Percentiles rank a stretch among this genome's conserved stretches.
Evolutionary conservation across 768 basidiomycete genomes (phyloP).

Genomic region (Calvatia gigantea): DNA sequence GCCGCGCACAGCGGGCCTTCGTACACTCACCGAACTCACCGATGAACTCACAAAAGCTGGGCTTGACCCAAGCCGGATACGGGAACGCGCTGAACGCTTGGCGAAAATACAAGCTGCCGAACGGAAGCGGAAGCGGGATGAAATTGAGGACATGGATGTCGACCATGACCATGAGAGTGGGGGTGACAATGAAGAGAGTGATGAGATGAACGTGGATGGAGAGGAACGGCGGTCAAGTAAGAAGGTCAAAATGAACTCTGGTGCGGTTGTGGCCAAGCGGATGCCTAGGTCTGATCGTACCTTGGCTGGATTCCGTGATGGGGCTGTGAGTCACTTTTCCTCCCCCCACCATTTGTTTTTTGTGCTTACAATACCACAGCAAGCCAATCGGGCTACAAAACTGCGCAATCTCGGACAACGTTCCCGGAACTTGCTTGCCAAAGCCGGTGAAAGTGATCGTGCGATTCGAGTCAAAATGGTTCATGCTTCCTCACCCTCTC

Average conservation of each 20-base stretch:
- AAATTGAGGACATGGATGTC: constrained; percentile 57
- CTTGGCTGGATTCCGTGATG: constrained; percentile 75
- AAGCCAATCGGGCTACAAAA: constrained; percentile 75
- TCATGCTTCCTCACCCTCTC: constrained; percentile 18
- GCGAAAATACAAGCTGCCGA: constrained; percentile 70
- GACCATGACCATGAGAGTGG: constrained; percentile 45
- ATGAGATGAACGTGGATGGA: constrained; percentile 49
- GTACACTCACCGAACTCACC: constrained; percentile 73
- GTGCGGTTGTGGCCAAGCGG: constrained; percentile 47
- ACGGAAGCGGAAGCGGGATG: constrained; percentile 62
- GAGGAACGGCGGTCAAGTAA: constrained; percentile 53
- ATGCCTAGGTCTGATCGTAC: constrained; percentile 71
- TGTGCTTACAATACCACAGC: constrained; percentile 36
- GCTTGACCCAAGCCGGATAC: constrained; percentile 80
- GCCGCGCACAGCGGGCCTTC: constrained; percentile 73
- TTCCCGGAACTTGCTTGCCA: constrained; percentile 81
- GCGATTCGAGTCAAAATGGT: constrained; percentile 84
- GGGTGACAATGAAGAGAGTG: constrained; percentile 44
- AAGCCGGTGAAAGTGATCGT: constrained; percentile 88
- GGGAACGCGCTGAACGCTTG: constrained; percentile 83
- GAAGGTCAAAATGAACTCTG: constrained; percentile 59
- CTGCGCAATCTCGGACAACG: constrained; percentile 87
- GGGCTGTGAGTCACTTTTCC: constrained; percentile 45
- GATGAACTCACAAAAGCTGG: constrained; percentile 83
- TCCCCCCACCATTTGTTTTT: neutral